Percentiles rank a stretch among this genome's conserved stretches.
Conservation (phyloP, 2,329 filamentous ascomycete genomes). For the Canariomyces notabilis region DNA sequence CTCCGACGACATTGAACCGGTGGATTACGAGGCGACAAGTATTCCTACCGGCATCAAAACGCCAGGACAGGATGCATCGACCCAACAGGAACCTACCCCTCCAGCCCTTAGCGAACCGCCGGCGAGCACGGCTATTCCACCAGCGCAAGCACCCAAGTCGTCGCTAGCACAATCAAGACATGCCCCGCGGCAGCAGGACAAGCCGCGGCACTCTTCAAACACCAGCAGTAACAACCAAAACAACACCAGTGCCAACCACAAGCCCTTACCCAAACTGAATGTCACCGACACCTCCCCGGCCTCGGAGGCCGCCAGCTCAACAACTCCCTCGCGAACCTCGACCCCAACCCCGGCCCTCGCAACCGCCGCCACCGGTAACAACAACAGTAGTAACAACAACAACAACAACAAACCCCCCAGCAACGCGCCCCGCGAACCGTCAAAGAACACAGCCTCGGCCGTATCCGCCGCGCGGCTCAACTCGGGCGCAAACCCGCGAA, state of each 20-base stretch:
- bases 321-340: neutral
- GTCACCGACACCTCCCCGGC: neutral
- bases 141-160: constrained; percentile 21
- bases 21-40: constrained; percentile 27
- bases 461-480: constrained; percentile 38
- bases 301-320: neutral
- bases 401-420: constrained; percentile 1
- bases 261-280: no score
- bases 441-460: constrained; percentile 31
- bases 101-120: constrained; percentile 13
- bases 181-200: constrained; percentile 17
- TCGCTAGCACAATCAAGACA: constrained; percentile 33
- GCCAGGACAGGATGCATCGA: constrained; percentile 1
- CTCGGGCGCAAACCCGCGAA: constrained; percentile 55
- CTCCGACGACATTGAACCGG: constrained; percentile 57
- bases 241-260: no score
- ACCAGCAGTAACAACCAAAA: neutral
- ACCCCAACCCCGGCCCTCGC: neutral
- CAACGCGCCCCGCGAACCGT: constrained; percentile 8
- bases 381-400: constrained; percentile 7
- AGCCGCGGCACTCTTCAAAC: constrained; percentile 21
- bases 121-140: constrained; percentile 4
- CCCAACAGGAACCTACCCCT: constrained; percentile 3
- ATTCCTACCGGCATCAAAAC: neutral
- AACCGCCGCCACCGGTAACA: neutral